These are phyloP conservation scores for Phytopythium helicoides DNA, from an alignment of 352 stramenopile species.

Conservation along the genomic window DNA sequence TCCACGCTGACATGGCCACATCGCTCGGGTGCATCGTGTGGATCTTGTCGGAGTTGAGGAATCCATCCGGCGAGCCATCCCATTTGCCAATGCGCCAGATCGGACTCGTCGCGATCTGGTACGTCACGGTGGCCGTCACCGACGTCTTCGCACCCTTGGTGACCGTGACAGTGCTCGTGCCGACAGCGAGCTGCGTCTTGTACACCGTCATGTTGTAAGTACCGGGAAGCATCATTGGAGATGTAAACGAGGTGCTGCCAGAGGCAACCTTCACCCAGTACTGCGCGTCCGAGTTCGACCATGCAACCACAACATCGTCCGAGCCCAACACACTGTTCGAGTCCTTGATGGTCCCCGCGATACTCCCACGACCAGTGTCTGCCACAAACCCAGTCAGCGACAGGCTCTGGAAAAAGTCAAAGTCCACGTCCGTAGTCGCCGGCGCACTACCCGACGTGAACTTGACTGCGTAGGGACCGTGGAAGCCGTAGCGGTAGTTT, in stretches of 20 bases:
- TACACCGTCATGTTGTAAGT: conserved; percentile 54
- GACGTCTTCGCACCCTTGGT: conserved; percentile 7
- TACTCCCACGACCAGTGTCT: conserved; percentile 21
- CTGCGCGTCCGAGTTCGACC: conserved; percentile 41
- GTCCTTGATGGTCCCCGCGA: conserved; percentile 34
- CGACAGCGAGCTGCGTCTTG: conserved; percentile 51
- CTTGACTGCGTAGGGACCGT: conserved; percentile 48
- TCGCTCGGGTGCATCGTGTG: conserved; percentile 53
- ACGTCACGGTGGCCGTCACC: conserved; percentile 24
- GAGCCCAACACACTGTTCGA: conserved; percentile 20
- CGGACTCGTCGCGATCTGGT: conserved; percentile 13
- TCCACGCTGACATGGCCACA: conserved; percentile 31
- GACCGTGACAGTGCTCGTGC: conserved; percentile 27
- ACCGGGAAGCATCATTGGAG: conserved; percentile 40
- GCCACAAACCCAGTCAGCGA: conserved; percentile 40
- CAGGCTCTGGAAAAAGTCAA: conserved; percentile 49
- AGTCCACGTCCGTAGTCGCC: conserved; percentile 22
- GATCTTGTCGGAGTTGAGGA: conserved; percentile 57
- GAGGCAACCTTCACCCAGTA: conserved; percentile 37
- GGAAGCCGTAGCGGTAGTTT: conserved; percentile 54
- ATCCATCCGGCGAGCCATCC: conserved; percentile 47
- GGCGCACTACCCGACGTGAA: conserved; percentile 36
- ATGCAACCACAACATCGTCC: conserved; percentile 30
- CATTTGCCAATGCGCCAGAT: conserved; percentile 52
- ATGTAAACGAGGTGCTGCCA: conserved; percentile 24